Evolutionary conservation across 768 basidiomycete genomes (phyloP).

Genomic region (Russula griseocarnosa): DNA sequence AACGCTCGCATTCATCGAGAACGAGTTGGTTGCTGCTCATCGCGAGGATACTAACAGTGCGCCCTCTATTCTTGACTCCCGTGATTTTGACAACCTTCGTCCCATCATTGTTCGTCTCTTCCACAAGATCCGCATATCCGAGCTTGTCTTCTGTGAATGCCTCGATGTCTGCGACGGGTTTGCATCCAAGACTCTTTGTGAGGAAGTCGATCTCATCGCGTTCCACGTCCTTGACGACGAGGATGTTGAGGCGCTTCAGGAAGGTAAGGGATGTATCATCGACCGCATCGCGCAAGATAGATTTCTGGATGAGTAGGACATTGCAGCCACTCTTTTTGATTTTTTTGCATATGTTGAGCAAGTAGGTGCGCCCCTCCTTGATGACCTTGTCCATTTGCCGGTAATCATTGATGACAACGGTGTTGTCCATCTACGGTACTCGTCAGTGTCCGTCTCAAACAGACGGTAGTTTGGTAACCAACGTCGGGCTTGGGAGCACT

Average conservation of each 20-base stretch:
- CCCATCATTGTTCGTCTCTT: constrained; percentile 76
- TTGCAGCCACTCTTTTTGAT: constrained; percentile 99
- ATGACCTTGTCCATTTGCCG: constrained; percentile 99
- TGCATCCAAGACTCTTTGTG: constrained; percentile 89
- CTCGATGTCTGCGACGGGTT: constrained; percentile 96
- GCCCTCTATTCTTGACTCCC: constrained; percentile 90
- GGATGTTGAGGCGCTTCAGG: constrained; percentile 93
- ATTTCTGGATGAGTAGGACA: constrained; percentile 97
- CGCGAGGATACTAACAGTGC: constrained; percentile 92
- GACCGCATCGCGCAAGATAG: constrained; percentile 98
- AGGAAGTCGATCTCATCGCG: constrained; percentile 98
- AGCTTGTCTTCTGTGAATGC: constrained; percentile 98
- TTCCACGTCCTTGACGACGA: constrained; percentile 96
- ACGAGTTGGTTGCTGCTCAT: constrained; percentile 92
- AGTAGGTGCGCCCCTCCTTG: constrained; percentile 97
- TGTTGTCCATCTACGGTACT: constrained; percentile 89
- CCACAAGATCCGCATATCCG: constrained; percentile 92
- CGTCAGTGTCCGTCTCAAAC: constrained; percentile 22
- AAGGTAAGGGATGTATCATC: constrained; percentile 97
- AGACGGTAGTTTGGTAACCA: constrained; percentile 33
- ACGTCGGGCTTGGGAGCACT: constrained; percentile 98
- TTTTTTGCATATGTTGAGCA: constrained; percentile 97
- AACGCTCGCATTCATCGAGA: constrained; percentile 94
- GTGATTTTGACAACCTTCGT: constrained; percentile 93
- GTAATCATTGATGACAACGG: constrained; percentile 98